Conservation (phyloP, 2,329 filamentous ascomycete species). For the Coniochaeta sp. region DNA sequence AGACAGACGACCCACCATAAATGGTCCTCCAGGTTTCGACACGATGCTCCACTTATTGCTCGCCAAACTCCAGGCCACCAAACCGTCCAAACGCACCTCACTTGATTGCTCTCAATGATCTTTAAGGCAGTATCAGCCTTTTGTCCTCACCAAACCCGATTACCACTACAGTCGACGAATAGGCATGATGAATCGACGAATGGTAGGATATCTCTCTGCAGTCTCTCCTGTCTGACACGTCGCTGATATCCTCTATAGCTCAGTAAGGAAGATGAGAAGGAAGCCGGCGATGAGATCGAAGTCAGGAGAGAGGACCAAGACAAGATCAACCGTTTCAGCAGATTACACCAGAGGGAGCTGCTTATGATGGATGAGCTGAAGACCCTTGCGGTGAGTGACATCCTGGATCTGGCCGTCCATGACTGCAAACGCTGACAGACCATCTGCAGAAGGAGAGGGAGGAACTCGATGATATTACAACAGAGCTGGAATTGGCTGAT, state of each 20-base stretch:
- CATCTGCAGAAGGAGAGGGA: conserved; percentile 85
- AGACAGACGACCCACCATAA: no score
- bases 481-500: conserved; percentile 87
- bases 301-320: conserved; percentile 96
- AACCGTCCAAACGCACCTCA: no score
- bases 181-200: conserved; percentile 49
- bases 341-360: conserved; percentile 81
- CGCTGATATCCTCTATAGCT: conserved; percentile 51
- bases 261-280: conserved; percentile 84
- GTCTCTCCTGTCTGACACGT: neutral
- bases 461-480: conserved; percentile 87
- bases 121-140: no score
- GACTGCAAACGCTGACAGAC: conserved; percentile 15
- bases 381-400: conserved; percentile 57
- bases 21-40: no score
- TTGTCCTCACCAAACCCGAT: no score
- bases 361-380: conserved; percentile 74
- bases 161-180: no score
- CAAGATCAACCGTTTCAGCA: conserved; percentile 97
- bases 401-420: neutral
- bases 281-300: conserved; percentile 74
- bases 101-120: no score
- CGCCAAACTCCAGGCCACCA: no score
- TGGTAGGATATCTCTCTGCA: conserved; percentile 37
- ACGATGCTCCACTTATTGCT: no score